Conservation (phyloP, 768 basidiomycete species). For the Rubroboletus pulcherrimus region DNA sequence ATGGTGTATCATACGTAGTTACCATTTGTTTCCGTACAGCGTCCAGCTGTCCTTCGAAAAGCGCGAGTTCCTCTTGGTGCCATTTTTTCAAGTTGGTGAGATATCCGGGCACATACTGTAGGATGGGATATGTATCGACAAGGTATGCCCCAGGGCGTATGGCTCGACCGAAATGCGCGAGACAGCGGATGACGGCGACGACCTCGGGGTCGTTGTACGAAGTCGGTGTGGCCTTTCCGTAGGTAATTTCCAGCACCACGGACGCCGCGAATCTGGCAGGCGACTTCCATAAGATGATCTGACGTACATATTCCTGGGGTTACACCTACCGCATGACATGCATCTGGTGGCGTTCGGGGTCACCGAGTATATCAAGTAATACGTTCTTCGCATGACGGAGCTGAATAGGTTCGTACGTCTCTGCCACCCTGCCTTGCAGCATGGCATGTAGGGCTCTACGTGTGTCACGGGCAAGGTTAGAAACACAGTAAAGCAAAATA, state of each 20-base stretch:
- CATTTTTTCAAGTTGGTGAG: constrained; percentile 1
- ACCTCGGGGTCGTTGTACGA: constrained; percentile 37
- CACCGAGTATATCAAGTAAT: constrained; percentile 2
- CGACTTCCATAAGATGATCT: not conserved
- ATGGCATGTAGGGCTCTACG: constrained; percentile 1
- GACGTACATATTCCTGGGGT: no score
- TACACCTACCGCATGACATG: constrained; percentile 1
- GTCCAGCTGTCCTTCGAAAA: constrained; percentile 6
- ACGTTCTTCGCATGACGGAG: constrained; percentile 3
- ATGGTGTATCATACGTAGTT: no score
- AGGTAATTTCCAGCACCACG: constrained; percentile 26
- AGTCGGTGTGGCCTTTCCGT: constrained; percentile 38
- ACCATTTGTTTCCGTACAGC: constrained; percentile 5
- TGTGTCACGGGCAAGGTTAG: not conserved
- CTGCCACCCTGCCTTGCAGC: constrained; percentile 1
- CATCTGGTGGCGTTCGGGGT: constrained; percentile 4
- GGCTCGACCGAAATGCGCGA: not conserved
- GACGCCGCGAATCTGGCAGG: constrained; percentile 4
- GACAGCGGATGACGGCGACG: constrained; percentile 16
- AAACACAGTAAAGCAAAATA: not conserved
- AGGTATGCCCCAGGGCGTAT: not conserved
- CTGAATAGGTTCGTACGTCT: constrained; percentile 5
- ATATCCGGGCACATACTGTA: constrained; percentile 6
- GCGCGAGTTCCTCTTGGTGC: constrained; percentile 9
- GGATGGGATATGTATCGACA: constrained; percentile 7